These are phyloP conservation scores for Actinomucor elegans DNA, from an alignment of 371 early-diverging fungal genomes.

Conservation along the genomic window DNA sequence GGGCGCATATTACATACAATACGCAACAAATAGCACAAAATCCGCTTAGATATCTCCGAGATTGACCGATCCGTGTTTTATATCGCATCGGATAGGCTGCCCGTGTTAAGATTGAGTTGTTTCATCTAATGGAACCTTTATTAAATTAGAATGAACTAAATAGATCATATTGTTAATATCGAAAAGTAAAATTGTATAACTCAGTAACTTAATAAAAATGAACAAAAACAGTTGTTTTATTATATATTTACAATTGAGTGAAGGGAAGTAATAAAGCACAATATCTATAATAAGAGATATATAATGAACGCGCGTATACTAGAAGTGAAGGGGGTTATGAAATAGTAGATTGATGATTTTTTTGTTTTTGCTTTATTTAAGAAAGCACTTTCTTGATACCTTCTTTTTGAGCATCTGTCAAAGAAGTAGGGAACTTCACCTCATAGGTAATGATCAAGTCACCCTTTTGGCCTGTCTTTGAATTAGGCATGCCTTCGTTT, in stretches of 20 bases:
- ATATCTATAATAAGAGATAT: conserved; percentile 1
- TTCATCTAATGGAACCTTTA: too few relatives aligned
- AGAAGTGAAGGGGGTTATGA: neutral
- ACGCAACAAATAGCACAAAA: too few relatives aligned
- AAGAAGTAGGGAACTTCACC: conserved; percentile 70
- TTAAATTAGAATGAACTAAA: too few relatives aligned
- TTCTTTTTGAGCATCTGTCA: conserved; percentile 71
- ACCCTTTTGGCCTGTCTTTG: conserved; percentile 81
- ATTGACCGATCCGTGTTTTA: too few relatives aligned
- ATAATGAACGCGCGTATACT: neutral
- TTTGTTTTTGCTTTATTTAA: conserved; percentile 6
- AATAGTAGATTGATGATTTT: neutral
- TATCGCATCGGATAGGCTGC: too few relatives aligned
- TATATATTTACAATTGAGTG: neutral
- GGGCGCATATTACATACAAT: too few relatives aligned
- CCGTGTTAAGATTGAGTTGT: too few relatives aligned
- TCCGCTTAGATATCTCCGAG: too few relatives aligned
- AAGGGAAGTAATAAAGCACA: neutral
- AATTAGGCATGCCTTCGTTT: conserved; percentile 94
- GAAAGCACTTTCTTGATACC: conserved; percentile 12
- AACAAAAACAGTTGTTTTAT: too few relatives aligned
- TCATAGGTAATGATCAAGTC: conserved; percentile 73
- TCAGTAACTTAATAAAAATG: too few relatives aligned
- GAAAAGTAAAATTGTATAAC: too few relatives aligned
- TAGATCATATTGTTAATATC: too few relatives aligned